Evolutionary conservation across 345 rosid species (phyloP), one percentile per base, ranked within the genome.

Genomic region (Eucalyptus tenuipes): DNA sequence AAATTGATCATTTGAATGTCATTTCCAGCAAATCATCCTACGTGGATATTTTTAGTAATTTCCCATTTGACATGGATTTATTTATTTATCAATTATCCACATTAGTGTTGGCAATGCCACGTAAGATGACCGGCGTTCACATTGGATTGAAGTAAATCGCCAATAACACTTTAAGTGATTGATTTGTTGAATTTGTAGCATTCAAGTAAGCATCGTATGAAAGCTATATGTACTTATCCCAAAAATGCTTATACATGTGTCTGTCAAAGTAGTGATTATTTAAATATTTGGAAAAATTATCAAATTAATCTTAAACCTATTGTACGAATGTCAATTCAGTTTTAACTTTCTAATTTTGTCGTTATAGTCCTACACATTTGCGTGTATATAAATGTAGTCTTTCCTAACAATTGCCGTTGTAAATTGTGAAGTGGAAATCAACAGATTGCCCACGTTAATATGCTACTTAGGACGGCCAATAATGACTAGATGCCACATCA

Each of bases 51-150:
- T 52, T 7, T 52, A 52, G 57, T 52, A 52, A 52, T 52, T 52
- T 52, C 57, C 57, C 57, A 52, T 52, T 52, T 52, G 57, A 52
- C 25, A 20, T 52, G 57, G 57, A 7, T 52, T 52, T 52, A 2
- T 42, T 52, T 52, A 37, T 29, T 6, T 15, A 80, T 31, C 3
- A 44, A 24, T 88, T 89, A 59, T 13, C 2, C 45, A 0, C 0
- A 0, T 59, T 0, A 11, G 2, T 27, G 0, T 59, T 0, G 25
- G 0, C 2, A 52, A 52, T 52, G 0, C 2, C 18, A 18, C 0
- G 0, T 20, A 1, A 24, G 25, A 52, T 52, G 1, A 52, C 57
- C 2, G 8, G 2, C 0, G 5, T 52, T 24, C 10, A 52, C 10
- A 0, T 52, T 1, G 10, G 10, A 52, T 52, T 2, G 0, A 52